Evolutionary conservation across 768 basidiomycete species (phyloP).

Genomic region (Naganishia kalamii): DNA sequence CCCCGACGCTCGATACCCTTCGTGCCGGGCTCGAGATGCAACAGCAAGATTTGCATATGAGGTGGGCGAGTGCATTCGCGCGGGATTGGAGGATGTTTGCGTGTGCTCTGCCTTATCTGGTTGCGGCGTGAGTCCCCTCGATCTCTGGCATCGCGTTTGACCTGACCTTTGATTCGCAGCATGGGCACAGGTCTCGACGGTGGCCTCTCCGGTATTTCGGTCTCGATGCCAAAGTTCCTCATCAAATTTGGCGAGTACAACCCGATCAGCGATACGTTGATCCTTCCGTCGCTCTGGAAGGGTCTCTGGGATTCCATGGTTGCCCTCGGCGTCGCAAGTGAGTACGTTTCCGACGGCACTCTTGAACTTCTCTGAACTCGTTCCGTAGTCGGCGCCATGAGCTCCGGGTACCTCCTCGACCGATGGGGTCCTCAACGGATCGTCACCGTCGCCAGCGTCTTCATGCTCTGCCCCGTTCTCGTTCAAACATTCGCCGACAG

Average conservation of each 20-base stretch:
- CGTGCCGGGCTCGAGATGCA: neutral
- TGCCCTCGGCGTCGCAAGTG: conserved; percentile 13
- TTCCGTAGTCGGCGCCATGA: conserved; percentile 15
- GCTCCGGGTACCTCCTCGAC: conserved; percentile 16
- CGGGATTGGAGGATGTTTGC: conserved; percentile 15
- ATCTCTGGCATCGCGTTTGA: neutral
- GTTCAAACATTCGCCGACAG: conserved; percentile 19
- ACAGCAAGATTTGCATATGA: neutral
- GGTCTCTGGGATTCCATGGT: conserved; percentile 14
- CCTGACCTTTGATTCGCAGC: neutral
- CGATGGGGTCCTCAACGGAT: conserved; percentile 20
- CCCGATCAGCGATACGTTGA: conserved; percentile 17
- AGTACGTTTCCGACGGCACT: neutral
- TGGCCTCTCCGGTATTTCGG: conserved; percentile 18
- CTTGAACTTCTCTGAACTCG: neutral
- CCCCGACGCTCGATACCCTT: conserved; percentile 8
- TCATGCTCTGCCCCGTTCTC: conserved; percentile 15
- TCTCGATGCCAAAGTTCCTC: conserved; percentile 18
- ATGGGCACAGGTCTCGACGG: conserved; percentile 16
- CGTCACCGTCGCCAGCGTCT: conserved; percentile 18
- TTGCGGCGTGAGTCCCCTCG: neutral
- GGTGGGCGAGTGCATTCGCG: neutral
- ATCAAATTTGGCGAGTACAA: conserved; percentile 23
- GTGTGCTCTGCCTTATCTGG: conserved; percentile 10
- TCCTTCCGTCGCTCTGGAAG: conserved; percentile 20